A percentile compares a stretch with the other conserved stretches of the same genome.
Evolutionary conservation across 257 asterid genomes (phyloP).

Genomic region (Solanum chmielewskii): DNA sequence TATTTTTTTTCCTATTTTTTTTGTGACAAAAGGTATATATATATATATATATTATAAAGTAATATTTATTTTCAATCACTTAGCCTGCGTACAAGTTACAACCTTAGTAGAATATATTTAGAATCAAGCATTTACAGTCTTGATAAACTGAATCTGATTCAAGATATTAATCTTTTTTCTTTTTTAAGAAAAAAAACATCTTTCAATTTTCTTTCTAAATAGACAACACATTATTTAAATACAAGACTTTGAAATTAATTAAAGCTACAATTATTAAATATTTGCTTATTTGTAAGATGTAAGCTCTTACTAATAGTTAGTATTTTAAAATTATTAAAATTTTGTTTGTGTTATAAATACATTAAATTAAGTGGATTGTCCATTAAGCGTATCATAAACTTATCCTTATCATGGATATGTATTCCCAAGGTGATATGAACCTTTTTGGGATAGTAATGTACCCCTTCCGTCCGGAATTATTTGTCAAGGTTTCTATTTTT

Average conservation of each 20-base stretch:
- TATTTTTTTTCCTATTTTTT: not conserved
- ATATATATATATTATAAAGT: not conserved
- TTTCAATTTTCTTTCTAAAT: not conserved
- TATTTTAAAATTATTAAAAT: too few species aligned
- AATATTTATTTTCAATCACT: not conserved
- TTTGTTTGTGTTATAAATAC: not conserved
- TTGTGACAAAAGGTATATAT: not conserved
- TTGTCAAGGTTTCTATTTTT: too few species aligned
- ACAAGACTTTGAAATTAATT: not conserved
- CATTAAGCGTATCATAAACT: too few species aligned
- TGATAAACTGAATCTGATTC: not conserved
- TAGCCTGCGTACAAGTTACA: not conserved
- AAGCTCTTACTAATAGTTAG: not conserved
- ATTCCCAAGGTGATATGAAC: too few species aligned
- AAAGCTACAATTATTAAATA: not conserved
- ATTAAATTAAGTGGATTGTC: too few species aligned
- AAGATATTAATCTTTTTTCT: not conserved
- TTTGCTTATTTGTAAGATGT: not conserved
- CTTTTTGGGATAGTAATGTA: too few species aligned
- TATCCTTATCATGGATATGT: too few species aligned
- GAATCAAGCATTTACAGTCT: not conserved
- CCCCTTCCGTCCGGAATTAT: too few species aligned
- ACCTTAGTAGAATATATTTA: not conserved
- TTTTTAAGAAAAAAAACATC: not conserved
- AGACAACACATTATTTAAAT: not conserved